Percentiles rank a stretch among this genome's conserved stretches.
Conservation (phyloP, 768 basidiomycete species). For the Lactarius trivialis region DNA sequence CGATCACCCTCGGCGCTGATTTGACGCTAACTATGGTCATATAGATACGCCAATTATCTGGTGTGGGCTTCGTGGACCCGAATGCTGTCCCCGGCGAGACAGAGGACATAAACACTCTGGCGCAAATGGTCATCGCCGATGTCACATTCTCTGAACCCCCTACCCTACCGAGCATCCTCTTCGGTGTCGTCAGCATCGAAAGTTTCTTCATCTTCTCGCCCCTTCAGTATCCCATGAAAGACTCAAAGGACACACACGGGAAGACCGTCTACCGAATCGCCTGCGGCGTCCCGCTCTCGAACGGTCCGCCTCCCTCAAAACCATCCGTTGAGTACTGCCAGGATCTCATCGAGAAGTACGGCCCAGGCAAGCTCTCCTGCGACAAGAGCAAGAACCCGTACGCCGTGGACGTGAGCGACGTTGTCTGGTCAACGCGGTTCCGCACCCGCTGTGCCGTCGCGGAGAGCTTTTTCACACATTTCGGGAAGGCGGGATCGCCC, state of each 20-base stretch:
- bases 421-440: slow-evolving; percentile 44
- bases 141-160: slow-evolving; percentile 33
- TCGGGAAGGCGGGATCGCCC: slow-evolving; percentile 19
- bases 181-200: slow-evolving; percentile 28
- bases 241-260: slow-evolving; percentile 17
- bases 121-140: slow-evolving; percentile 44
- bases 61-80: slow-evolving; percentile 42
- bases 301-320: slow-evolving; percentile 33
- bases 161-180: slow-evolving; percentile 24
- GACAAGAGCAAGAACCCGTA: slow-evolving; percentile 32
- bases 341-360: slow-evolving; percentile 36
- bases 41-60: slow-evolving; percentile 39
- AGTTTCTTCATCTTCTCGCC: slow-evolving; percentile 35
- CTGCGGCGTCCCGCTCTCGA: slow-evolving; percentile 33
- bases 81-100: slow-evolving; percentile 24
- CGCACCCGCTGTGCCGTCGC: slow-evolving; percentile 41
- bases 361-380: slow-evolving; percentile 32
- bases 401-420: slow-evolving; percentile 32
- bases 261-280: slow-evolving; percentile 36
- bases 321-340: slow-evolving; percentile 41
- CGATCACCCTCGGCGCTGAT: not conserved
- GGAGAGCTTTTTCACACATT: slow-evolving; percentile 33
- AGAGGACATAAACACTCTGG: slow-evolving; percentile 28
- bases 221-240: slow-evolving; percentile 31
- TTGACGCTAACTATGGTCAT: not conserved